A percentile compares a stretch with the other conserved stretches of the same genome.
Evolutionary conservation across 2,329 filamentous ascomycete species (phyloP).

Genomic region (Curvularia hawaiiensis): DNA sequence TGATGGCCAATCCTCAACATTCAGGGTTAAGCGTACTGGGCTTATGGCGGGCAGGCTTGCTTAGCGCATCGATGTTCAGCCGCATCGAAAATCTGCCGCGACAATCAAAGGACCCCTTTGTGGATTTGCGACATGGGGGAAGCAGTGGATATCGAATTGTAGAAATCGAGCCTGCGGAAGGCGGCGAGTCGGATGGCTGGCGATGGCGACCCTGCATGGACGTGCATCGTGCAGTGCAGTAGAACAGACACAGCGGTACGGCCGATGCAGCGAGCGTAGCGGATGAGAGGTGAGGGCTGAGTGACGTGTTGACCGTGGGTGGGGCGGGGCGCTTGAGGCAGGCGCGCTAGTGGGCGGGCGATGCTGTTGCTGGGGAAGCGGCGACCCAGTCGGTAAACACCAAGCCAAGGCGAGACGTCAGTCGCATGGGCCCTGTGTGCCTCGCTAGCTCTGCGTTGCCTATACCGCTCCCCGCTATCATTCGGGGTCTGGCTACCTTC

Average conservation of each 20-base stretch:
- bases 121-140: not conserved
- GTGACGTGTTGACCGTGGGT: constrained; percentile 25
- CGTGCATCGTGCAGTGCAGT: not conserved
- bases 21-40: not conserved
- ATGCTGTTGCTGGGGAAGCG: constrained; percentile 31
- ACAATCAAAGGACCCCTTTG: not conserved
- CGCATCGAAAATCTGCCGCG: not conserved
- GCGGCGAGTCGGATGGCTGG: not conserved
- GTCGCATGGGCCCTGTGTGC: constrained; percentile 21
- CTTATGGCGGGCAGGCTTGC: not conserved
- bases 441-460: constrained; percentile 12
- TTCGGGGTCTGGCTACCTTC: constrained; percentile 16
- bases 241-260: not conserved
- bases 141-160: not conserved
- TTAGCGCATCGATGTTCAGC: constrained; percentile 4
- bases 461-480: constrained; percentile 25
- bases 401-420: constrained; percentile 23
- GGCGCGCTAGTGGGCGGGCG: constrained; percentile 11
- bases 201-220: constrained; percentile 1
- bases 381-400: constrained; percentile 25
- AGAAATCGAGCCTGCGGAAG: not conserved
- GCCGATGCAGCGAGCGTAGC: not conserved
- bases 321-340: constrained; percentile 11
- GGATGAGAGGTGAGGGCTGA: constrained; percentile 13
- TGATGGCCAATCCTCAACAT: not conserved